Evolutionary conservation across 805 yeast species (phyloP).

Genomic region (Komagataella mondaviorum): DNA sequence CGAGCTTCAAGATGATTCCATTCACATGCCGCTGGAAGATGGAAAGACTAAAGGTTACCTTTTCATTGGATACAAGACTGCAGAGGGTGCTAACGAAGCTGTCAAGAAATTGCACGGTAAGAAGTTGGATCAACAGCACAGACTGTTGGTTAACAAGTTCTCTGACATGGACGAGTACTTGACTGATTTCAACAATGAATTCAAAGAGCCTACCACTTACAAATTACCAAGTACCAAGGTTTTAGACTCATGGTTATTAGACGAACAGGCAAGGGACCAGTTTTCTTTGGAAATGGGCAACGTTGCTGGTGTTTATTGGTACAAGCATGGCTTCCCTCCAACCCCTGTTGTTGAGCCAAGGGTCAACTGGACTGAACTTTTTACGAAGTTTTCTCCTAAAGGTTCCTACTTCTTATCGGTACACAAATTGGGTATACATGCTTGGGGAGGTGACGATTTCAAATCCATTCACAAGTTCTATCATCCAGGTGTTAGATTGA

Average conservation of each 20-base stretch:
- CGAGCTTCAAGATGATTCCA: conserved; percentile 44
- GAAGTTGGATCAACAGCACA: conserved; percentile 88
- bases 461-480: conserved; percentile 62
- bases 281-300: conserved; percentile 69
- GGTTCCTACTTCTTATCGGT: conserved; percentile 82
- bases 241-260: conserved; percentile 84
- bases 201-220: conserved; percentile 59
- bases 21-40: conserved; percentile 69
- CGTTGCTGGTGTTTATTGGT: conserved; percentile 79
- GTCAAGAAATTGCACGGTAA: conserved; percentile 74
- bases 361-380: conserved; percentile 76
- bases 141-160: conserved; percentile 71
- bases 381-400: conserved; percentile 82
- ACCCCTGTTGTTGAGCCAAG: conserved; percentile 72
- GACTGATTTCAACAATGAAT: conserved; percentile 45
- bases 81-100: conserved; percentile 61
- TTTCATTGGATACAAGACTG: conserved; percentile 68
- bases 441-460: conserved; percentile 89
- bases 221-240: conserved; percentile 68
- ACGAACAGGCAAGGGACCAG: conserved; percentile 84
- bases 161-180: conserved; percentile 74
- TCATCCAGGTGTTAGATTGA: conserved; percentile 80
- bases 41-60: conserved; percentile 78
- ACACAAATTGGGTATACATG: conserved; percentile 89
- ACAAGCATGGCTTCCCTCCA: conserved; percentile 53